Conservation (phyloP, 2,329 filamentous ascomycete species). For the Eutypa lata region DNA sequence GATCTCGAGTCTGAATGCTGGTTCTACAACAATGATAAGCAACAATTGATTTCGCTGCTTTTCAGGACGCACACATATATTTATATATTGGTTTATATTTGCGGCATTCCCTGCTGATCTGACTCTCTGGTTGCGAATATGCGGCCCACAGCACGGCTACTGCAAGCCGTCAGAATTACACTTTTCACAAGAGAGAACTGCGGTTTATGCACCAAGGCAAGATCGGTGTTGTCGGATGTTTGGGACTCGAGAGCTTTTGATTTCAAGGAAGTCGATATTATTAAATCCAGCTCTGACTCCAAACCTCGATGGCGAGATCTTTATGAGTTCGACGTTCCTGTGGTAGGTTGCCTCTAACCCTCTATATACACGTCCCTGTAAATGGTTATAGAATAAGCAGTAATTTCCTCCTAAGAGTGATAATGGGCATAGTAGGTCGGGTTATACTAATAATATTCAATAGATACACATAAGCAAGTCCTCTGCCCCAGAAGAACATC, state of each 20-base stretch:
- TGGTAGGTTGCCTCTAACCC: slow-evolving; percentile 50
- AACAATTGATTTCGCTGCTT: too few species aligned
- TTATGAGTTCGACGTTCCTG: slow-evolving; percentile 80
- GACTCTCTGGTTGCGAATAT: slow-evolving; percentile 32
- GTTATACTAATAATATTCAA: not conserved
- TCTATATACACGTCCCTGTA: too few species aligned
- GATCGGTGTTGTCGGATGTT: slow-evolving; percentile 64
- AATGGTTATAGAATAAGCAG: too few species aligned
- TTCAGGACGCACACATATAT: too few species aligned
- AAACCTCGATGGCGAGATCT: slow-evolving; percentile 63
- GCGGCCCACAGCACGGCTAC: slow-evolving; percentile 47
- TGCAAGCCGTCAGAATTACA: slow-evolving; percentile 63
- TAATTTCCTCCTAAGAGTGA: too few species aligned
- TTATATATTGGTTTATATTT: too few species aligned
- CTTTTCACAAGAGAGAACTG: slow-evolving; percentile 73
- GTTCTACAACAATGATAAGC: too few species aligned
- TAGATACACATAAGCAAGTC: slow-evolving; percentile 63
- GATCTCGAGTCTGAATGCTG: too few species aligned
- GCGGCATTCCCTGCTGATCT: not conserved
- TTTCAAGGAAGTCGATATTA: slow-evolving; percentile 68
- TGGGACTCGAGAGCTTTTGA: slow-evolving; percentile 65
- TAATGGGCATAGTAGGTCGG: too few species aligned
- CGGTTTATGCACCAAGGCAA: slow-evolving; percentile 67
- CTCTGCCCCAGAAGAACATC: slow-evolving; percentile 46
- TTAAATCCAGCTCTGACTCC: slow-evolving; percentile 50